phyloP scores from a whole-genome alignment of 2,329 filamentous ascomycete genomes.

The Talaromyces sp. region DNA sequence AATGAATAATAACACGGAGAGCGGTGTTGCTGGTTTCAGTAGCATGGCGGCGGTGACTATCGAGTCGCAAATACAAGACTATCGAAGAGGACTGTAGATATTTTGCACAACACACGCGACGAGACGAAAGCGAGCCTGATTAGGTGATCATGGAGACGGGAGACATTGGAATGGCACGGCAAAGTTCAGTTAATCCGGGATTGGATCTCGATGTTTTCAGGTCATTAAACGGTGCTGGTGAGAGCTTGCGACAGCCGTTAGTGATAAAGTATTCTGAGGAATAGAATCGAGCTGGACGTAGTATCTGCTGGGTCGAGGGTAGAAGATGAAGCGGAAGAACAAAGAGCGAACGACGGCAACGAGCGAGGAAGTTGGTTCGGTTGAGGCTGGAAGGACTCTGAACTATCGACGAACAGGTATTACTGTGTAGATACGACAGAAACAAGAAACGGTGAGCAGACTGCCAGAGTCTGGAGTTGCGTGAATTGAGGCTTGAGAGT shows the following conservation, averaged over 20 bases:
- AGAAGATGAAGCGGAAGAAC: not conserved
- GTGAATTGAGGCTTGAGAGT: not conserved
- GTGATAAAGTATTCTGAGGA: not conserved
- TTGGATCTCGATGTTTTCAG: not conserved
- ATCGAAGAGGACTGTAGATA: not conserved
- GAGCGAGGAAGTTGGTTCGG: not conserved
- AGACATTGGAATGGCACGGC: constrained; percentile 3
- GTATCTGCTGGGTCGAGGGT: not conserved
- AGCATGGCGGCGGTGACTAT: constrained; percentile 53
- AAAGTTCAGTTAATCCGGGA: not conserved
- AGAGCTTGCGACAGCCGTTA: not conserved
- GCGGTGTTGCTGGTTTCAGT: constrained; percentile 87
- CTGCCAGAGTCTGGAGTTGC: not conserved
- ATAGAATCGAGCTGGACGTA: not conserved
- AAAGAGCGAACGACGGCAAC: not conserved
- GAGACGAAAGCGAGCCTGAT: not conserved
- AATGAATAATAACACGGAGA: constrained; percentile 77
- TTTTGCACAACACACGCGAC: not conserved
- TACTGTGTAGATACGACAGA: not conserved
- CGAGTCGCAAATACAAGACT: not conserved
- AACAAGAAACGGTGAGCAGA: not conserved
- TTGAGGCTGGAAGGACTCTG: not conserved
- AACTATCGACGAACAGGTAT: not conserved
- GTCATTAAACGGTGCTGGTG: not conserved
- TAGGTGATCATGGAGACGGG: constrained; percentile 16